These are phyloP conservation scores for Massospora cicadina DNA, from an alignment of 371 early-diverging fungal species.

Conservation along the genomic window DNA sequence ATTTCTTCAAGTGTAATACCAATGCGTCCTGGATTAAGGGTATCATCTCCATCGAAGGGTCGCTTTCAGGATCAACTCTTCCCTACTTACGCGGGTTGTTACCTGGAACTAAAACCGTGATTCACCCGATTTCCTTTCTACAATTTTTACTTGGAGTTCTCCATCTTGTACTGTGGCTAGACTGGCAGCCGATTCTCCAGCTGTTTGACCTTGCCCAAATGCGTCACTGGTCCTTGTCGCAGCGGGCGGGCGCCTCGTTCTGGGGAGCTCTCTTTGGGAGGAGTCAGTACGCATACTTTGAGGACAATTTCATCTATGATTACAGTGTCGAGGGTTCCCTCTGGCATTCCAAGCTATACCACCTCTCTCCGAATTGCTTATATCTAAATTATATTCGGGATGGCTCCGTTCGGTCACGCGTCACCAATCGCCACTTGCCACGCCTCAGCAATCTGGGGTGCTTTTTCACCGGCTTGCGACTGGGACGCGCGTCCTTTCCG, in stretches of 20 bases:
- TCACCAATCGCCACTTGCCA: slow-evolving; percentile 12
- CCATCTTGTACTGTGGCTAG: slow-evolving; percentile 13
- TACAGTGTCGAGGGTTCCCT: slow-evolving; percentile 13
- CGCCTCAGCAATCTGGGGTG: background rate
- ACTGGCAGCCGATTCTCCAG: background rate
- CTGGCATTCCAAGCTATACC: slow-evolving; percentile 3
- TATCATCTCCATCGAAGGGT: slow-evolving; percentile 12
- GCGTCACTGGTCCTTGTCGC: slow-evolving; percentile 4
- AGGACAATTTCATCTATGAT: slow-evolving; percentile 15
- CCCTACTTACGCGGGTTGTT: slow-evolving; percentile 13
- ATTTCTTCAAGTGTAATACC: slow-evolving; percentile 13
- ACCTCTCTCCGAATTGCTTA: slow-evolving; percentile 7
- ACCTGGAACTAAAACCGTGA: slow-evolving; percentile 11
- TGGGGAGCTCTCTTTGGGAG: slow-evolving; percentile 13
- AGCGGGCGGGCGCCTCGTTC: slow-evolving; percentile 7
- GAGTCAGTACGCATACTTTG: slow-evolving; percentile 8
- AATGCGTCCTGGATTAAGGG: slow-evolving; percentile 13
- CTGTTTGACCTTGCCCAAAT: slow-evolving; percentile 10
- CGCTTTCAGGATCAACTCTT: slow-evolving; percentile 13
- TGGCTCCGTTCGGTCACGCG: slow-evolving; percentile 8
- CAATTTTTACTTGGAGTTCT: slow-evolving; percentile 13
- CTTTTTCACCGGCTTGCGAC: background rate
- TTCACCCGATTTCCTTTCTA: slow-evolving; percentile 11
- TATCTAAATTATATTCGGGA: slow-evolving; percentile 14
- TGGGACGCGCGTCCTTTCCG: slow-evolving; percentile 11